Conservation (phyloP, 2,329 filamentous ascomycete genomes). For the Ophiostoma tasmaniense region DNA sequence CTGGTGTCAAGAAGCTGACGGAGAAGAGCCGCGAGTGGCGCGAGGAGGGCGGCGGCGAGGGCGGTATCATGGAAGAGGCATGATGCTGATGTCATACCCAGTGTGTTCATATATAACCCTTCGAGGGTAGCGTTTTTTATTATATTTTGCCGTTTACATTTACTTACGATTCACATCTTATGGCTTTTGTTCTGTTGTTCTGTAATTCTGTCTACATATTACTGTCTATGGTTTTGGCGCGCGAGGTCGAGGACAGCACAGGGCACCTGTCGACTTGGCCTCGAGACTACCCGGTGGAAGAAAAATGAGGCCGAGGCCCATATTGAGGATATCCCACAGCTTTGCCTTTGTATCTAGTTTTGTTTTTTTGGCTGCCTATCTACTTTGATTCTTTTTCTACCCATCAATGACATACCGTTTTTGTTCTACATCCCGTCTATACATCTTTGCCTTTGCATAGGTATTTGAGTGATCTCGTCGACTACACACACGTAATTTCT, state of each 20-base stretch:
- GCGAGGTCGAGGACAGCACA: background rate
- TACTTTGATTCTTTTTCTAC: background rate
- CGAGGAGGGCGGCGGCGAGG: constrained; percentile 70
- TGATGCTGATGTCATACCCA: constrained; percentile 24
- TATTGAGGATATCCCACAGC: background rate
- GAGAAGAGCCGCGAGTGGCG: constrained; percentile 87
- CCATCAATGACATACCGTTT: background rate
- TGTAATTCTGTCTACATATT: background rate
- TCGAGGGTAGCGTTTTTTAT: background rate
- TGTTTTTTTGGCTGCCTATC: background rate
- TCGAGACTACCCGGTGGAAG: background rate
- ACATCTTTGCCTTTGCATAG: no score
- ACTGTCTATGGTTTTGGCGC: background rate
- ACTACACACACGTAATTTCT: background rate
- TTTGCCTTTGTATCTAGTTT: background rate
- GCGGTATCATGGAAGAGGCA: constrained; percentile 52
- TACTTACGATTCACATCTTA: background rate
- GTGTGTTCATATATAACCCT: background rate
- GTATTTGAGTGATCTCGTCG: no score
- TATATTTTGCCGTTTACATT: background rate
- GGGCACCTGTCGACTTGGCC: background rate
- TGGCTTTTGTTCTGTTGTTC: background rate
- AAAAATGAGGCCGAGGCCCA: background rate
- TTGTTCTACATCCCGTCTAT: background rate
- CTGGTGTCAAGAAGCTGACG: constrained; percentile 71